Evolutionary conservation across 164 flowering plant species (phyloP), one percentile per base, ranked within the genome.

Genomic region (Euptelea pleiosperma): DNA sequence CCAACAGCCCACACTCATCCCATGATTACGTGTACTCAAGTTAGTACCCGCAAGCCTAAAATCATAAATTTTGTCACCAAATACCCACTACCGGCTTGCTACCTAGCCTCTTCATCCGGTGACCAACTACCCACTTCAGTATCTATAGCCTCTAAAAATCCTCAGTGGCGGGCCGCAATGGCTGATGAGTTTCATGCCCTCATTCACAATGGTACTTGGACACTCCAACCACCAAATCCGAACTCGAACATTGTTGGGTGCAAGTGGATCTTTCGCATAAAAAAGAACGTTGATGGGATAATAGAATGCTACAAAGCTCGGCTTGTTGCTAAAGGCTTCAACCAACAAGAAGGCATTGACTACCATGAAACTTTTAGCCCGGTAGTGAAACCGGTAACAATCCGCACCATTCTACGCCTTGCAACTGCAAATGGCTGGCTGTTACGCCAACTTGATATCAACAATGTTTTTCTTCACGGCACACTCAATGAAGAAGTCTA

Each of bases 321-420:
- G 2, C 25, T 51, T 0, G 42, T 61, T 14, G 57, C 65, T 5
- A 61, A 61, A 11, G 65, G 57, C 0, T 61, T 40, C 25, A 21
- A 51, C 11, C 57, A 61, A 31, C 28, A 5, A 5, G 15, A 8
- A 2, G 42, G 49, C 0, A 3, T 61, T 11, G 50, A 61, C 21
- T 52, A 52, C 14, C 8, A 6, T 8, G 29, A 52, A 0, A 61
- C 39, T 0, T 61, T 52, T 22, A 19, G 21, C 28, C 42, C 43
- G 3, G 51, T 41, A 4, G 42, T 52, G 9, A 52, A 61, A 16
- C 28, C 26, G 0, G 12, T 41, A 3, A 51, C 42, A 7, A 12
- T 52, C 6, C 26, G n/a, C 0, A 11, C 43, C 12, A 6, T 30
- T 30, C 40, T 61, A 4, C 10, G 18, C 14, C 43, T 61, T 18